Base-by-base conservation (phyloP, 768 basidiomycete species). In the Psilocybe cyanescens region DNA sequence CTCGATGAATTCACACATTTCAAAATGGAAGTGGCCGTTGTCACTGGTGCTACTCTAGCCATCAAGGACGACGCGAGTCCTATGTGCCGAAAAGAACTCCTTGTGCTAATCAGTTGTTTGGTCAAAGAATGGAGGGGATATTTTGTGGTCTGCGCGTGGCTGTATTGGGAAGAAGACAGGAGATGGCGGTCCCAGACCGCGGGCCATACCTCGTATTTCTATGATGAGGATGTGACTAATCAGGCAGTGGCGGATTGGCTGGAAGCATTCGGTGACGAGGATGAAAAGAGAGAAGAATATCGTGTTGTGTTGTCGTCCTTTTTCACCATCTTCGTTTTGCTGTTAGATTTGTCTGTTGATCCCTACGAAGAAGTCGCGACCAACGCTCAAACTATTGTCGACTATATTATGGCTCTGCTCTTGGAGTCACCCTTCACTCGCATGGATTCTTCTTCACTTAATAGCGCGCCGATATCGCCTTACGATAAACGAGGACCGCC, bases 41-140 rank as follows among this genome's bases (percentile, higher is more conserved):
- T 90, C 6, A 97, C 94, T 9, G 92, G 92, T 24, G 91, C 94
- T 2, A 89, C 92, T 8, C 83, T 98, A 47, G 90, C 91, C 8
- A 90, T 93, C 56, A 92, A 94, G 73, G 94, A 94, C 58, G 97
- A 99, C 71, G 97, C 94, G 1, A 94, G 92, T 60, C 97, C 97
- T 0, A 93, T 97, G 89, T 97, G 96, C 9, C 81, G 97, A 60
- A 97, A 97, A 76, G 97, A 99, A 72, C 80, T 98, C 19, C 80
- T 98, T 35, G 85, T 98, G 41, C 82, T 99, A 41, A 87, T 99
- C 58, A 95, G 94, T 69, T 94, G 92, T 68, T 79, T 99, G 19
- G 95, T 96, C 39, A 92, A 95, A 73, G 97, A 99, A 73, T 98
- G 96, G 94, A 80, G 95, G 58, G 97, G 97, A 6, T 93, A 93